Conservation (phyloP, 495 filamentous ascomycete species). For the Emericellopsis terricola region DNA sequence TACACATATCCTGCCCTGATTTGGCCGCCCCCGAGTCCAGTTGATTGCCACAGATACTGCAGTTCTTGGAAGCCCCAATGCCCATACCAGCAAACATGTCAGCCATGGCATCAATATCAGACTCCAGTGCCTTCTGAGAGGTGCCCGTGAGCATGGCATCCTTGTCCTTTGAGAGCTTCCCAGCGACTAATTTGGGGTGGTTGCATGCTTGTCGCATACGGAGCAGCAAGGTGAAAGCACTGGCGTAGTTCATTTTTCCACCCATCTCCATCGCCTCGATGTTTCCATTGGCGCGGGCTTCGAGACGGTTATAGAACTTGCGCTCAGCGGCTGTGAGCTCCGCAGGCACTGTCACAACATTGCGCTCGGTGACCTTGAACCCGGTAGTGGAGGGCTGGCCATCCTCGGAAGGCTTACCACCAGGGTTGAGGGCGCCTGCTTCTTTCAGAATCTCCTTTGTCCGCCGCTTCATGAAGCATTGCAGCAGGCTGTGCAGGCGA, state of each 20-base stretch:
- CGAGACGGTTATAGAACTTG: slow-evolving; percentile 69
- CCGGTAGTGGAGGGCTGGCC: slow-evolving; percentile 32
- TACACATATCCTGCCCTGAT: slow-evolving; percentile 37
- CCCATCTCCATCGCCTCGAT: slow-evolving; percentile 82
- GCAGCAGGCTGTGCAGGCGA: slow-evolving; percentile 65
- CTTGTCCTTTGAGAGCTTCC: slow-evolving; percentile 69
- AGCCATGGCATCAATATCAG: slow-evolving; percentile 62
- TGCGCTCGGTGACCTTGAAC: slow-evolving; percentile 76
- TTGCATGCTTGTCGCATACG: slow-evolving; percentile 87
- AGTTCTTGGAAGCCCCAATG: slow-evolving; percentile 56
- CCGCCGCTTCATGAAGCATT: slow-evolving; percentile 88
- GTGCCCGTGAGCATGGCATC: slow-evolving; percentile 58
- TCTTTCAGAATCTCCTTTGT: slow-evolving; percentile 89
- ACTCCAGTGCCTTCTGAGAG: slow-evolving; percentile 21
- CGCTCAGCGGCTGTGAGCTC: slow-evolving; percentile 67
- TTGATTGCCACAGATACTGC: slow-evolving; percentile 70
- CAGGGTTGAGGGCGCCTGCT: slow-evolving; percentile 56
- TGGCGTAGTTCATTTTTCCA: slow-evolving; percentile 52
- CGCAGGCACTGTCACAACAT: slow-evolving; percentile 61
- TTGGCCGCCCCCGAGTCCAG: slow-evolving; percentile 42
- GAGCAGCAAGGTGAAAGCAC: slow-evolving; percentile 57
- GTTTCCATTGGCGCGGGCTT: slow-evolving; percentile 66
- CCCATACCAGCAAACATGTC: slow-evolving; percentile 70
- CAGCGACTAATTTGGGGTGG: slow-evolving; percentile 71
- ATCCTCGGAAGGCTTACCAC: slow-evolving; percentile 32